Conservation (phyloP, 306 rosid genomes). For the Prunus padus region DNA sequence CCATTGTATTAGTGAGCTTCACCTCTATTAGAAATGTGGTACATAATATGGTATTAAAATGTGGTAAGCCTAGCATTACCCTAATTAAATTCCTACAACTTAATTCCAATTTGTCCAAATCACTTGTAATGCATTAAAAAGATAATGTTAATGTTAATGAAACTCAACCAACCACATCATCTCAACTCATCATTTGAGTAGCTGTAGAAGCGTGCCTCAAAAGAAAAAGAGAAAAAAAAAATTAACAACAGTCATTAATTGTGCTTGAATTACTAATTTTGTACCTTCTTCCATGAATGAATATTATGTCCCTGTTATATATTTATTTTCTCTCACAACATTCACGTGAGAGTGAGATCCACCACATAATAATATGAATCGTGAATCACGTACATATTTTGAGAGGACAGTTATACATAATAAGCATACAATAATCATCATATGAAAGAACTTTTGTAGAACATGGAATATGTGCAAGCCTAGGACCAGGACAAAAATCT, state of each 20-base stretch:
- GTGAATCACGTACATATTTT: background rate
- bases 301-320: background rate
- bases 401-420: background rate
- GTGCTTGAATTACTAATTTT: background rate
- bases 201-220: background rate
- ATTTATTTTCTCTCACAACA: background rate
- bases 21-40: no score
- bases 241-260: background rate
- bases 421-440: background rate
- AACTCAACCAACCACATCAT: background rate
- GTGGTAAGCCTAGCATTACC: no score
- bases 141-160: no score
- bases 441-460: background rate
- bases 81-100: no score
- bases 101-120: no score
- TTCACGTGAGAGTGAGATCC: background rate
- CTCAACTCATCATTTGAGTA: background rate
- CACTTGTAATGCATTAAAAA: no score
- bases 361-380: no score
- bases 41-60: no score
- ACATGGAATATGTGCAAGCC: conserved; percentile 10
- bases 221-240: background rate
- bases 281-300: background rate
- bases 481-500: background rate
- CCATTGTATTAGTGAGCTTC: no score